Evolutionary conservation across 1,139 yeast genomes (phyloP), one percentile per base, ranked within the genome.

Genomic region (Saccharomyces hybrid): DNA sequence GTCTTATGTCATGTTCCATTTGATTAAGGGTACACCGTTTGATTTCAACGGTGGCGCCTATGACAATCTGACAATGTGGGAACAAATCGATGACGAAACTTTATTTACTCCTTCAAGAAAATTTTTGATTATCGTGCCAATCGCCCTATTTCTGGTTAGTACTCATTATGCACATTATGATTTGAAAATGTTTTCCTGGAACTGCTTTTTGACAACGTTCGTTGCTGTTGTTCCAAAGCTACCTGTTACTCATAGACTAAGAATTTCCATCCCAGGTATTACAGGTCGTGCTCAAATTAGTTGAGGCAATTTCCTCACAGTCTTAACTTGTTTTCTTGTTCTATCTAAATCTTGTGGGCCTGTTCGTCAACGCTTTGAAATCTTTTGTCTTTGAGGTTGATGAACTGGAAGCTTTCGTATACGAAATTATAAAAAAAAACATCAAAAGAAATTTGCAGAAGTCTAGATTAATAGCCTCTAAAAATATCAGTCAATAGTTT

Each of bases 1-100:
- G 2, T 86, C 95, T 1, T 91, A 90, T 3, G 25, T 23, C 5
- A 23, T 23, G 25, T 23, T 23, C 25, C 25, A 23, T 23, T 23
- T 23, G 25, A 23, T 23, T 23, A 23, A 23, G 5, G 99, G 99
- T 38, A 89, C 96, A 2, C 99, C 99, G 1, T 93, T 93, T 70
- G 99, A 93, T 64, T 90, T 91, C 75, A 93, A 91, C 70, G 86
- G 89, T 44, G 99, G 99, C 47, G 98, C 98, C 0, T 93, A 86
- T 71, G 99, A 93, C 70, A 86, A 89, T 67, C 78, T 93, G 65
- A 93, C 97, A 29, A 88, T 93, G 97, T 93, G 99, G 99, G 99
- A 93, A 72, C 99, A 93, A 72, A 85, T 93, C 60, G 98, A 93
- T 71, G 86, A 91, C 65, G 99, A 98, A 57, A 97, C 90, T 69